A percentile compares a stretch with the other conserved stretches of the same genome.
These are phyloP conservation scores for Durotheca rogersii DNA, from an alignment of 495 filamentous ascomycete genomes.

Conservation along the genomic window DNA sequence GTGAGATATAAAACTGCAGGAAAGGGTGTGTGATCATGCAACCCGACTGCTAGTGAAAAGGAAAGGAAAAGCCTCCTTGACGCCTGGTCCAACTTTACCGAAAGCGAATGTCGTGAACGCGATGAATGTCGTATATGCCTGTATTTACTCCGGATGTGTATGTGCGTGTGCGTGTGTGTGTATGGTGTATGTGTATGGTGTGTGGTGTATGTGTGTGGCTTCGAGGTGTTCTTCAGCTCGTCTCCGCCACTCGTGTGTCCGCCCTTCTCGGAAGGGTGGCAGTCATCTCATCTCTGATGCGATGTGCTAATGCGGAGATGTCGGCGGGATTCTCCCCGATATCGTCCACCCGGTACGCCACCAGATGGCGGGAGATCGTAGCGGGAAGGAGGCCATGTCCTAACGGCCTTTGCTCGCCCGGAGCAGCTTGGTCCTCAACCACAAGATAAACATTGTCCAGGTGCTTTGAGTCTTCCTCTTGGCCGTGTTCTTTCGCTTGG, in stretches of 20 bases:
- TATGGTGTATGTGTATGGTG: constrained; percentile 6
- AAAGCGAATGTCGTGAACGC: constrained; percentile 26
- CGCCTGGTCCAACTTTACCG: constrained; percentile 19
- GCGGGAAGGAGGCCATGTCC: not conserved
- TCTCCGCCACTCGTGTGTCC: no score
- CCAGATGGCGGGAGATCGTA: not conserved
- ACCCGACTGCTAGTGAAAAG: constrained; percentile 12
- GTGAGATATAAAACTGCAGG: no score
- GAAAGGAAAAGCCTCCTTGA: no score
- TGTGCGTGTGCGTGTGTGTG: constrained; percentile 1
- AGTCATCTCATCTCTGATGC: no score
- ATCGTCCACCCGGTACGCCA: no score
- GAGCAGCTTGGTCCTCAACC: constrained; percentile 55
- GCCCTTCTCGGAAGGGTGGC: no score
- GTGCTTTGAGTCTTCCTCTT: constrained; percentile 55
- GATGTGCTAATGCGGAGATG: no score
- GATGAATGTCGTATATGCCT: constrained; percentile 29
- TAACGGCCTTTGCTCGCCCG: constrained; percentile 35
- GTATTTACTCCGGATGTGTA: constrained; percentile 14
- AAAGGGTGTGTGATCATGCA: constrained; percentile 16
- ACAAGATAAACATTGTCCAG: constrained; percentile 57
- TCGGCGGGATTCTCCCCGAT: no score
- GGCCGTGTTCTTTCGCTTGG: constrained; percentile 41
- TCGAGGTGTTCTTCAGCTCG: no score
- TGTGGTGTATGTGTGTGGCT: no score